Evolutionary conservation across 1,284 basidiomycete species (phyloP).

Genomic region (Leucoagaricus sp.): DNA sequence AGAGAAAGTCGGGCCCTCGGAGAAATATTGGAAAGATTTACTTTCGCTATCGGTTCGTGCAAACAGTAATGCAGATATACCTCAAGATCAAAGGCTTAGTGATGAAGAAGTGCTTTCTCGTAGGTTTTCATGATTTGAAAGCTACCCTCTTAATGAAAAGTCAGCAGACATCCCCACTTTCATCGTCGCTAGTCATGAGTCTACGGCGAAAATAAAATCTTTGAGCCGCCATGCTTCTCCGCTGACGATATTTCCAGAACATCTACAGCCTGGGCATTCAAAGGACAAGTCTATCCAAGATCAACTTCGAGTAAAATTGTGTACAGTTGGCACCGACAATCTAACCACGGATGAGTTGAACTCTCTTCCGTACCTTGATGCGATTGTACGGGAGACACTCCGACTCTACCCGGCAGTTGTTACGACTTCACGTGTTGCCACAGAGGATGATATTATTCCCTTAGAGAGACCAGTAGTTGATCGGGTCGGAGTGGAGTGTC

Average conservation of each 20-base stretch:
- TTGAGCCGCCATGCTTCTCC: not conserved
- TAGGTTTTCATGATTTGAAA: constrained; percentile 36
- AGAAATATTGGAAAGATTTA: constrained; percentile 39
- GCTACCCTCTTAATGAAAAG: constrained; percentile 2
- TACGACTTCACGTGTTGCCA: constrained; percentile 48
- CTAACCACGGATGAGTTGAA: constrained; percentile 64
- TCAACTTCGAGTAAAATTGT: constrained; percentile 71
- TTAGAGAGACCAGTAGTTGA: constrained; percentile 46
- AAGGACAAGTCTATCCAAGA: constrained; percentile 56
- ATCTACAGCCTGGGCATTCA: constrained; percentile 55
- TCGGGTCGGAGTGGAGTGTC: constrained; percentile 35
- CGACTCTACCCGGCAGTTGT: constrained; percentile 67
- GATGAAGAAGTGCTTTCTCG: constrained; percentile 79
- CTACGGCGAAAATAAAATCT: constrained; percentile 71
- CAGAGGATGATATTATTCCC: constrained; percentile 60
- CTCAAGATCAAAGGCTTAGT: constrained; percentile 58
- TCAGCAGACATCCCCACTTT: constrained; percentile 57
- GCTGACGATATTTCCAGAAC: constrained; percentile 35
- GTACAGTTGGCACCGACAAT: constrained; percentile 46
- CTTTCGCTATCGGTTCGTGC: constrained; percentile 59
- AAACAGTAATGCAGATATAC: constrained; percentile 62
- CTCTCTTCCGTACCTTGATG: constrained; percentile 60
- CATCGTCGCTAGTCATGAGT: constrained; percentile 77
- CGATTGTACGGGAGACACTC: constrained; percentile 69
- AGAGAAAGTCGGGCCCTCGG: constrained; percentile 37